Evolutionary conservation across 169 alveolate species (phyloP), one percentile per base, ranked within the genome.

Genomic region (Hepatocystis sp.): DNA sequence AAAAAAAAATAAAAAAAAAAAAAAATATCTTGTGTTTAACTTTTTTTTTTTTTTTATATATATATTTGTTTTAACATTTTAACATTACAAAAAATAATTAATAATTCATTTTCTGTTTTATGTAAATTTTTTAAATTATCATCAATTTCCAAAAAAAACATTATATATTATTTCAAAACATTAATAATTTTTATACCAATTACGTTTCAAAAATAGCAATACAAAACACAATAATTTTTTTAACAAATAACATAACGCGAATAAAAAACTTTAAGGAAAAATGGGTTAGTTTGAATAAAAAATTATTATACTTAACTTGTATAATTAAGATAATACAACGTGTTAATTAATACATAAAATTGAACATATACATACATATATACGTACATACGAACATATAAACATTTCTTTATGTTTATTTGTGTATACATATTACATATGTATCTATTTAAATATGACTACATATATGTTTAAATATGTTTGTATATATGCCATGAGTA

Each of bases 201-300:
- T n/a, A 47, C 58, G 1, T 47, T 47, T 47, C 2, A 47, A 11
- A 47, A 47, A 15, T 36, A 39, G 34, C 13, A 17, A 63, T 28
- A n/a, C 21, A 28, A 15, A 11, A 27, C 52, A 58, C n/a, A 44
- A 4, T 44, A 5, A 44, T 44, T 44, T 11, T 17, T 39, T 32
- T 39, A 27, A 27, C 21, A 27, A 58, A 23, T 27, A 25, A 27
- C n/a, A n/a, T n/a, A n/a, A n/a, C n/a, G n/a, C n/a, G n/a, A 13
- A 60, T 15, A 23, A 23, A 10, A 10, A 64, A 19, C 23, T 42
- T 10, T 23, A 42, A 64, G 60, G 25, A 46, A 64, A 64, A 64
- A 64, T 64, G 81, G 81, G 81, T 64, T 42, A 32, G 81, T 49
- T 23, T n/a, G n/a, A n/a, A n/a, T n/a, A n/a, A n/a, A n/a, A n/a